Percentiles rank a stretch among this genome's conserved stretches.
Evolutionary conservation across 2,329 filamentous ascomycete genomes (phyloP).

Genomic region (Verticillium nubilum): DNA sequence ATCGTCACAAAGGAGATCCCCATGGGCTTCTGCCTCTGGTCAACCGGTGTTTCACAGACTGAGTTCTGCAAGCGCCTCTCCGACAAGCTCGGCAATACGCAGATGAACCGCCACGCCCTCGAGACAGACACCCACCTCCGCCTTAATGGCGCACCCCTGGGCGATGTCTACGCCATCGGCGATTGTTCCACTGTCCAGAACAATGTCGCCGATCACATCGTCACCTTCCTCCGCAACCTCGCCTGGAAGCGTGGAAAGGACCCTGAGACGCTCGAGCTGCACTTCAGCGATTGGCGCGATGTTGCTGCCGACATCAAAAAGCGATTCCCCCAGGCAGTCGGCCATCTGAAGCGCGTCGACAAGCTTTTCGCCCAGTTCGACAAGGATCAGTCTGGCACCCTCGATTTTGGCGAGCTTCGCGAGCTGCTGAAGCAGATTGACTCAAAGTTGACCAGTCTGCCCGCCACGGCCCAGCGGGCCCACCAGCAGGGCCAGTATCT

Average conservation of each 20-base stretch:
- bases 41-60: constrained; percentile 86
- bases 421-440: constrained; percentile 91
- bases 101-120: constrained; percentile 85
- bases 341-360: constrained; percentile 84
- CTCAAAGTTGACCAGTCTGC: constrained; percentile 86
- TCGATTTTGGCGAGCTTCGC: constrained; percentile 88
- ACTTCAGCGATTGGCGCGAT: constrained; percentile 81
- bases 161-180: constrained; percentile 93
- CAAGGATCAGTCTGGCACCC: constrained; percentile 84
- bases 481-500: constrained; percentile 95
- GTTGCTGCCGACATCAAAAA: constrained; percentile 80
- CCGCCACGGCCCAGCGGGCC: constrained; percentile 91
- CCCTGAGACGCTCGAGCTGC: constrained; percentile 79
- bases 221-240: constrained; percentile 81
- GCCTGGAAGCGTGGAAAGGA: constrained; percentile 91
- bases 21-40: constrained; percentile 96
- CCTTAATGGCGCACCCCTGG: constrained; percentile 79
- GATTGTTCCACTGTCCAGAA: constrained; percentile 97
- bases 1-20: constrained; percentile 87
- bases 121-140: constrained; percentile 94
- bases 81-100: constrained; percentile 65
- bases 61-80: constrained; percentile 73
- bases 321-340: constrained; percentile 84
- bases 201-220: constrained; percentile 86
- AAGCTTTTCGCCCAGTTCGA: constrained; percentile 90